Evolutionary conservation across 2,329 filamentous ascomycete genomes (phyloP), one percentile per base, ranked within the genome.

Genomic region (Botrytis pseudocinerea): DNA sequence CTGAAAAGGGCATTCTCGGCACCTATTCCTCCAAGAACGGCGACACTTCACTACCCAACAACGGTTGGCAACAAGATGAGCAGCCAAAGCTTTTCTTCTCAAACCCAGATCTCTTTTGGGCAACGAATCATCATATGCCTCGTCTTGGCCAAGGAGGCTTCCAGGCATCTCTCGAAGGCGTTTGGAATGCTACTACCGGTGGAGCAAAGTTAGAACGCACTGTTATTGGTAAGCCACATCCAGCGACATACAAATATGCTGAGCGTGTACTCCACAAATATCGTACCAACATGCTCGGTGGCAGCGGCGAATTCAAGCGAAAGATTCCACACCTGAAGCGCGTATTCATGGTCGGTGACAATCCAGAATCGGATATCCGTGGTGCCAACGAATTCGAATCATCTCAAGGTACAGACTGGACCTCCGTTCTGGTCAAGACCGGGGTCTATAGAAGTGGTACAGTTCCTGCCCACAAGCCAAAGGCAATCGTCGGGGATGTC

Each of bases 271-370:
- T 98, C 69, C 83, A 89, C 70, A 83, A 83, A 73, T 90, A 93
- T 80, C 85, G 92, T 32, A 70, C 68, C 32, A 74, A 75, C 35
- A 60, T 74, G 54, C 70, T 76, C 25, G 72, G 59, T n/a, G 70
- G 51, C 32, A 73, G 75, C 64, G 77, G 78, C 64, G 68, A 64
- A 16, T 32, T 16, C 18, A 71, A 64, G 48, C 75, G 79, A 40
- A 76, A 78, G 44, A 73, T 82, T 4, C 81, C 79, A 32, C 86
- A 87, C n/a, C 82, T 97, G 72, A 85, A 86, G 78, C 88, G 87
- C 61, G 94, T 98, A 18, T 98, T 97, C 83, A 98, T 98, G 95
- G 89, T 98, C 60, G 96, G 96, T 9, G 93, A 95, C 80, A 95
- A 95, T 79, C 92, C 93, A 8, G 93, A 93, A 80, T 96, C 92